Evolutionary conservation across 192 early-diverging fungal species (phyloP), one percentile per base, ranked within the genome.

Genomic region (Backusella tarrabulga): DNA sequence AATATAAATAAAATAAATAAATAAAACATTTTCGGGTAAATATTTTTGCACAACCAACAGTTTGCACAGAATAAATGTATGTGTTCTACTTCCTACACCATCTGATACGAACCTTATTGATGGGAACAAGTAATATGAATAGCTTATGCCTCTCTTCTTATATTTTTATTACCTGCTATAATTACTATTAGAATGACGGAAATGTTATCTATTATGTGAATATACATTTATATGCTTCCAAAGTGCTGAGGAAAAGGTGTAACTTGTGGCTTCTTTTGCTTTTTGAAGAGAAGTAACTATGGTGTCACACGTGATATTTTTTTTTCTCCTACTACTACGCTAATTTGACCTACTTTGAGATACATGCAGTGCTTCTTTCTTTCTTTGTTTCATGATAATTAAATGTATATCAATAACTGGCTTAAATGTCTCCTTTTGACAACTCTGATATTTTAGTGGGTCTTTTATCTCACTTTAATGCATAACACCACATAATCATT

Each of bases 1-100:
- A 44, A 34, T 17, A 17, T 44, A 42, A 72, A 50, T 32, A 72
- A 44, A 44, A 44, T 44, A 44, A 44, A 60, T 60, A 60, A 60
- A 60, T 60, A 60, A 60, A 60, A 60, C 54, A 60, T 60, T 23
- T 26, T 60, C 54, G 54, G 54, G 23, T 60, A 60, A 60, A 60
- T 60, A 60, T 12, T 60, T 26, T 60, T 60, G 54, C 54, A 50
- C 46, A 50, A 50, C 46, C 46, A 50, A 50, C 46, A 50, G 46
- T 50, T 50, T 50, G 46, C 19, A 50, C 46, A 50, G 46, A 50
- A 44, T 44, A 17, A 14, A 44, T 19, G 42, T 7, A 17, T n/a
- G 19, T 50, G 46, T 50, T 50, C 15, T 44, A 44, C 42, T 44
- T 44, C 15, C 7, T n/a, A 44, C 42, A 17, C 42, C 42, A 44